Evolutionary conservation across 768 basidiomycete genomes (phyloP).

Genomic region (Lactarius hengduanensis): DNA sequence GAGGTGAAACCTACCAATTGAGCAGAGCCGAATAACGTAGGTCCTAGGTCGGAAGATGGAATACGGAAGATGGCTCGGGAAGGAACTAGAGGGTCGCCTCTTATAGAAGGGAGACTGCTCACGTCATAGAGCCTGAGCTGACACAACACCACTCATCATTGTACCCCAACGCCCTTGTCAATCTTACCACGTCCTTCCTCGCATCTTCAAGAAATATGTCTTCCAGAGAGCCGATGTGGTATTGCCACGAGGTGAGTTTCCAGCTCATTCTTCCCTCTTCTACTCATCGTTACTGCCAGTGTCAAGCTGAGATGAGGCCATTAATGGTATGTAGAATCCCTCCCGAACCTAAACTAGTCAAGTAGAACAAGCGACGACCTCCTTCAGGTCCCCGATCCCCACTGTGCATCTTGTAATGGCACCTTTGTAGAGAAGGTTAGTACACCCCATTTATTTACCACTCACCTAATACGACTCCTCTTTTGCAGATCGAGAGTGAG

Average conservation of each 20-base stretch:
- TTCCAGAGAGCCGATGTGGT: constrained; percentile 73
- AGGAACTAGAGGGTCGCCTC: background rate
- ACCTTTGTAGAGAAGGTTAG: constrained; percentile 80
- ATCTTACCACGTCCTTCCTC: constrained; percentile 23
- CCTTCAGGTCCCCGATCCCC: constrained; percentile 70
- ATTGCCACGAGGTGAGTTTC: constrained; percentile 62
- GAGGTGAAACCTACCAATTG: constrained; percentile 5
- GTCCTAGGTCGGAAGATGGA: background rate
- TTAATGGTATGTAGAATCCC: constrained; percentile 58
- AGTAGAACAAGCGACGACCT: background rate
- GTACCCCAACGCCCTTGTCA: constrained; percentile 18
- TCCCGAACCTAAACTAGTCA: constrained; percentile 24
- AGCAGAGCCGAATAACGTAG: background rate
- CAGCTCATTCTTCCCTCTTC: constrained; percentile 5
- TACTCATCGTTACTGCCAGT: constrained; percentile 45
- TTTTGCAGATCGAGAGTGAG: constrained; percentile 66
- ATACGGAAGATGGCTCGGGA: background rate
- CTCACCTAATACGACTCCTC: background rate
- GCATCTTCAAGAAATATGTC: constrained; percentile 49
- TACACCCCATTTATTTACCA: constrained; percentile 1
- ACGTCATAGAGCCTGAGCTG: constrained; percentile 18
- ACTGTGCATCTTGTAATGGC: constrained; percentile 79
- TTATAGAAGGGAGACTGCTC: constrained; percentile 13
- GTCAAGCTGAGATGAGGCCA: constrained; percentile 85
- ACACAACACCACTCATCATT: constrained; percentile 7